These are phyloP conservation scores for Chaetomidium leptoderma DNA, from an alignment of 495 filamentous ascomycete genomes.

Conservation along the genomic window DNA sequence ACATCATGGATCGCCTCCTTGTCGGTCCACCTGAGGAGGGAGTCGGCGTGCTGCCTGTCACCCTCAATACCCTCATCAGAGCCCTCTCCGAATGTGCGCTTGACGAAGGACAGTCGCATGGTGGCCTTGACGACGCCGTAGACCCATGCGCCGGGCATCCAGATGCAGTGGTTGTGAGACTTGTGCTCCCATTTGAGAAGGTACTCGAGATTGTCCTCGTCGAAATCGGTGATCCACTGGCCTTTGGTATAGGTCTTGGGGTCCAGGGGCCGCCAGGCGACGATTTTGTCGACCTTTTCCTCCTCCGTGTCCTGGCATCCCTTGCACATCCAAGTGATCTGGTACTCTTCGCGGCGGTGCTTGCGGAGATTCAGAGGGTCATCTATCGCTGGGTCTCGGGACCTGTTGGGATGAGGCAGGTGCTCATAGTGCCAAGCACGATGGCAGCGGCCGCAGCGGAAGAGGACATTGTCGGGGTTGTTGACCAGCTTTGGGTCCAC, in stretches of 20 bases:
- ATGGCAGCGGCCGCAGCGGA: slow-evolving; percentile 73
- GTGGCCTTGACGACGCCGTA: slow-evolving; percentile 60
- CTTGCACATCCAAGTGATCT: slow-evolving; percentile 65
- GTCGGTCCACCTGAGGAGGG: slow-evolving; percentile 60
- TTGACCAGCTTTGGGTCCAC: slow-evolving; percentile 64
- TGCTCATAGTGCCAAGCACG: slow-evolving; percentile 82
- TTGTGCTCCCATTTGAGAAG: slow-evolving; percentile 78
- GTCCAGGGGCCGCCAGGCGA: slow-evolving; percentile 79
- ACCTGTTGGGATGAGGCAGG: slow-evolving; percentile 50
- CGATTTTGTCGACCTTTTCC: slow-evolving; percentile 62
- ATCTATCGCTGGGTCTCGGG: slow-evolving; percentile 34
- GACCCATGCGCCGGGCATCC: slow-evolving; percentile 88
- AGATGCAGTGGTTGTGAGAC: slow-evolving; percentile 74
- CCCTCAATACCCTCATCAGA: slow-evolving; percentile 19
- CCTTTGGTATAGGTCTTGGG: slow-evolving; percentile 46
- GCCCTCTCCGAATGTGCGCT: slow-evolving; percentile 53
- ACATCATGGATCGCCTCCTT: slow-evolving; percentile 82
- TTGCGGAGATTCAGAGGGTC: slow-evolving; percentile 40
- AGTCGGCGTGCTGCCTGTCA: slow-evolving; percentile 28
- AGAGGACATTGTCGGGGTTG: slow-evolving; percentile 69
- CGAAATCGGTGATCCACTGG: slow-evolving; percentile 47
- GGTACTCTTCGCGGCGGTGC: slow-evolving; percentile 53
- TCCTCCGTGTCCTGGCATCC: slow-evolving; percentile 56
- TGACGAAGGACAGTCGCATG: slow-evolving; percentile 73
- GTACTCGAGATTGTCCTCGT: slow-evolving; percentile 74